These are phyloP conservation scores for Colletotrichum sublineola DNA, from an alignment of 2,329 filamentous ascomycete genomes.

Conservation along the genomic window DNA sequence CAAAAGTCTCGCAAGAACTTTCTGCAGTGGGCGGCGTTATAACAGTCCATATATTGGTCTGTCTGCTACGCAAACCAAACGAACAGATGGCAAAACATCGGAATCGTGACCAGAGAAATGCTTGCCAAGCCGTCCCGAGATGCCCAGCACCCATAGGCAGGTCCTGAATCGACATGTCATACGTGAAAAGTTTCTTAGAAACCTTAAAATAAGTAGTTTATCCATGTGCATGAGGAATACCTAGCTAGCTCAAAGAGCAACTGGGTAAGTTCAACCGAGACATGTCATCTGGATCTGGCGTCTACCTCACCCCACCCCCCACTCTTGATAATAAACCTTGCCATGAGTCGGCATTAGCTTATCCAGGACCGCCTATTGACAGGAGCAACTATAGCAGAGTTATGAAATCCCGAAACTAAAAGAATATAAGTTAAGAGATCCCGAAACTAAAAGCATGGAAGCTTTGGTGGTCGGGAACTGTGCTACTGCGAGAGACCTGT, in stretches of 20 bases:
- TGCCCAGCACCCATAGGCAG: not conserved
- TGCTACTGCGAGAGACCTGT: too few relatives aligned
- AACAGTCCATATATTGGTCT: not conserved
- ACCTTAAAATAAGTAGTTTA: slow-evolving; percentile 31
- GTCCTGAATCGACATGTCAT: slow-evolving; percentile 38
- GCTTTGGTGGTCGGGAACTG: not conserved
- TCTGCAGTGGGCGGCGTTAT: not conserved
- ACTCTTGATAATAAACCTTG: slow-evolving; percentile 24
- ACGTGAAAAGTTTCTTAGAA: slow-evolving; percentile 36
- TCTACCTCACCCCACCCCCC: slow-evolving; percentile 8
- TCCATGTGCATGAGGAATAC: slow-evolving; percentile 35
- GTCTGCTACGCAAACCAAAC: not conserved
- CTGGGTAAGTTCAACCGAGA: slow-evolving; percentile 27
- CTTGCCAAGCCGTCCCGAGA: slow-evolving; percentile 18
- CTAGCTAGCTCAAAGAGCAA: not conserved
- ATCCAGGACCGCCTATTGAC: not conserved
- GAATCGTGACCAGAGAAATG: slow-evolving; percentile 13
- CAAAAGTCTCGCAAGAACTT: not conserved
- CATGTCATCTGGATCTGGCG: slow-evolving; percentile 41
- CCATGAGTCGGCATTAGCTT: slow-evolving; percentile 25
- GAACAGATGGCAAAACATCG: not conserved
- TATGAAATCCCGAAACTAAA: not conserved
- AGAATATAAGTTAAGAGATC: slow-evolving; percentile 25
- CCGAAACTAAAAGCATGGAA: slow-evolving; percentile 13
- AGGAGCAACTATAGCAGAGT: slow-evolving; percentile 9